Evolutionary conservation across 768 basidiomycete genomes (phyloP).

Genomic region (Collybiopsis luxurians): DNA sequence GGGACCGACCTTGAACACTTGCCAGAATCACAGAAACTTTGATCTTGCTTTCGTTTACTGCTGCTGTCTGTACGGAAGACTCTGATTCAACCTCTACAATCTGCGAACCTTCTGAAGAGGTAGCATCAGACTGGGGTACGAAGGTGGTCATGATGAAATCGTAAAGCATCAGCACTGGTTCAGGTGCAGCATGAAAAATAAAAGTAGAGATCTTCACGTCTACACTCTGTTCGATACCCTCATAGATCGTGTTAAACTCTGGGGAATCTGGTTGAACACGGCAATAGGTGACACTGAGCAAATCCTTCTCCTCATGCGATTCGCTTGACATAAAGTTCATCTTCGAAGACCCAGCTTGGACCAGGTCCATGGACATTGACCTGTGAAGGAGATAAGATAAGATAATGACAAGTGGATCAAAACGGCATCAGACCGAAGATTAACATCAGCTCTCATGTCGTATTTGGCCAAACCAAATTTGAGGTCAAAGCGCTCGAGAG

Average conservation of each 20-base stretch:
- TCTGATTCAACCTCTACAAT: constrained; percentile 1
- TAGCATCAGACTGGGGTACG: constrained; percentile 45
- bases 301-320: constrained; percentile 48
- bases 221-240: constrained; percentile 85
- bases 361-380: constrained; percentile 73
- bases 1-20: constrained; percentile 67
- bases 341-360: constrained; percentile 48
- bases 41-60: constrained; percentile 52
- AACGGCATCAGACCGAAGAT: no score
- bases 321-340: constrained; percentile 64
- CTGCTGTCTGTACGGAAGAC: constrained; percentile 12
- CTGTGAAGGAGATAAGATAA: constrained; percentile 33
- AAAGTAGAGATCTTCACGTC: constrained; percentile 89
- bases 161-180: constrained; percentile 87
- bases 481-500: constrained; percentile 76
- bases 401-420: no score
- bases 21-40: constrained; percentile 81
- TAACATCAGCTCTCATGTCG: constrained; percentile 84
- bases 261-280: constrained; percentile 84
- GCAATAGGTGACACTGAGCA: constrained; percentile 76
- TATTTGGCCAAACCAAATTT: constrained; percentile 74
- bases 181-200: constrained; percentile 83
- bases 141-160: constrained; percentile 99
- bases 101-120: not conserved
- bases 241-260: constrained; percentile 74